Evolutionary conservation across 257 asterid species (phyloP), one percentile per base, ranked within the genome.

Genomic region (Leonotis leonurus): DNA sequence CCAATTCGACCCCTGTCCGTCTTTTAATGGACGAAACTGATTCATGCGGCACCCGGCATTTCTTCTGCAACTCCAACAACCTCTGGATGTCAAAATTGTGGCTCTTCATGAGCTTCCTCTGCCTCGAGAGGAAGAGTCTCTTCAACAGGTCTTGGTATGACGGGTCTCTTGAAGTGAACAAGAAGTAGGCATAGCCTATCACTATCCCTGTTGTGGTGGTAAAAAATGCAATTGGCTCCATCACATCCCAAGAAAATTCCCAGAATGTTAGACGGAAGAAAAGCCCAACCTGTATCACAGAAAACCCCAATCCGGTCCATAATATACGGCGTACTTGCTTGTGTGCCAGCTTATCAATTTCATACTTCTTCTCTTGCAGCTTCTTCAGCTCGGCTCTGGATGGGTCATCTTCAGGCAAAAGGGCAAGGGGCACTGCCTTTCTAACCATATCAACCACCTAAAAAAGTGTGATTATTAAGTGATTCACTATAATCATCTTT

Each of bases 161-260:
- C 0, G 98, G 98, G 62, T 91, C 98, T 77, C 94, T 78, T 35
- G 95, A 86, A 56, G 98, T 91, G 77, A 82, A 6, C 64, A 91
- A 69, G 80, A 91, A 91, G 70, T 91, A 91, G 49, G 92, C 88
- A 55, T 91, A 88, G 48, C 96, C 96, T 21, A 91, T 17, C 16
- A 91, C 86, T 26, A 91, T 78, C 35, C 98, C 95, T 1, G 85
- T 46, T 32, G 96, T 37, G 11, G 95, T 87, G 3, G 88, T 74
- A 81, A 88, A 88, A 65, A 91, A 91, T 1, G 95, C 94, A 39
- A 88, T 81, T 3, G 96, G 98, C 74, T 91, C 98, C 98, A 91
- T 91, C 40, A 88, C 94, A 10, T 91, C 95, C 98, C 98, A 91
- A 54, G 96, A 88, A 65, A 88, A 91, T 65, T 91, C 98, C 98